Conservation (phyloP, 2,329 filamentous ascomycete genomes). For the Trichoderma sp. region DNA sequence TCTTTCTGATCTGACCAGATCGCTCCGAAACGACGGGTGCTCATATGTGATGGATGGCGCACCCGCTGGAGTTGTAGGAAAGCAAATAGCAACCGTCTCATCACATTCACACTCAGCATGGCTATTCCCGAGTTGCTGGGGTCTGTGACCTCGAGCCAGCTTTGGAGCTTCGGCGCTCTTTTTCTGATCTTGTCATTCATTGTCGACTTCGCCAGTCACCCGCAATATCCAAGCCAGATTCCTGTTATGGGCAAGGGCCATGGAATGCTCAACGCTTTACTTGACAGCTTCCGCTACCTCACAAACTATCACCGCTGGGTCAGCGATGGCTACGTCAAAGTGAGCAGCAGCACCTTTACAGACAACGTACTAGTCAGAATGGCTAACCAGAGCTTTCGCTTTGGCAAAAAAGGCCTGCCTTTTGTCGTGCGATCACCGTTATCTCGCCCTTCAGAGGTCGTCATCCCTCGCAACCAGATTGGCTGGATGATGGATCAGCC, state of each 20-base stretch:
- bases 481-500: constrained; percentile 51
- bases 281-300: constrained; percentile 44
- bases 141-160: constrained; percentile 15
- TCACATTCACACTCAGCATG: constrained; percentile 4
- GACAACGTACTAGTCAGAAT: background rate
- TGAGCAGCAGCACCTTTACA: constrained; percentile 20
- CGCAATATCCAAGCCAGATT: constrained; percentile 42
- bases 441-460: constrained; percentile 44
- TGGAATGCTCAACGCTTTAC: constrained; percentile 39
- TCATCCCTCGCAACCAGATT: constrained; percentile 46
- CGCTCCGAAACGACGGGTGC: background rate
- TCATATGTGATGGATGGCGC: background rate
- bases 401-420: constrained; percentile 42
- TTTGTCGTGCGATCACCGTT: constrained; percentile 47
- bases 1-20: background rate
- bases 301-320: constrained; percentile 43
- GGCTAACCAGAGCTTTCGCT: constrained; percentile 24
- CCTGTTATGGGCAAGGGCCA: constrained; percentile 43
- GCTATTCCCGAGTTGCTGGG: constrained; percentile 17
- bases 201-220: constrained; percentile 42
- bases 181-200: constrained; percentile 42
- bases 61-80: background rate
- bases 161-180: background rate
- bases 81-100: background rate
- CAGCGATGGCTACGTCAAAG: constrained; percentile 46